Conservation (phyloP, 129 eudicot species). For the Chrysanthemum seticuspe region DNA sequence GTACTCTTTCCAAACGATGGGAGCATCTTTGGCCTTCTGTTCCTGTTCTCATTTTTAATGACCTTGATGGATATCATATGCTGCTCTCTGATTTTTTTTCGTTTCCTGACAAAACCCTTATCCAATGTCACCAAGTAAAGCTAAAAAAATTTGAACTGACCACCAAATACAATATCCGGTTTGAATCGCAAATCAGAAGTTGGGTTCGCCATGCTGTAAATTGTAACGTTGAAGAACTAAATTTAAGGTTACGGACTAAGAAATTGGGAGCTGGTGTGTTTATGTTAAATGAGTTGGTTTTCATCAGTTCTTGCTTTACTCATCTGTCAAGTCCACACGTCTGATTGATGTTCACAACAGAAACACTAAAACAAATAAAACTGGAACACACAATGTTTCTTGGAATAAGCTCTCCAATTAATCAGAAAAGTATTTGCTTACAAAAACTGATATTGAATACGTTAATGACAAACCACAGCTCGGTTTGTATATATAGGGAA, state of each 20-base stretch:
- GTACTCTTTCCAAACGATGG: background rate
- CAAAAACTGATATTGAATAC: too few relatives aligned
- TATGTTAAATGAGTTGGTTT: constrained; percentile 2
- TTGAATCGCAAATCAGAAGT: background rate
- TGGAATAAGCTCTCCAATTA: too few relatives aligned
- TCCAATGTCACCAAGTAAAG: background rate
- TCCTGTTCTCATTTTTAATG: background rate
- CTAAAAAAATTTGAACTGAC: background rate
- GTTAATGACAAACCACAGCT: too few relatives aligned
- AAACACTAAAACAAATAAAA: too few relatives aligned
- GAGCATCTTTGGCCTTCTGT: background rate
- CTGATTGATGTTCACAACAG: too few relatives aligned
- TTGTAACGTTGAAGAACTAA: constrained; percentile 15
- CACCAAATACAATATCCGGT: background rate
- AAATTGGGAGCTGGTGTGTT: background rate
- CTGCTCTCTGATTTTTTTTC: too few relatives aligned
- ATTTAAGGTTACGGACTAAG: background rate
- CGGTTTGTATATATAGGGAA: too few relatives aligned
- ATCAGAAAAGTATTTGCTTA: too few relatives aligned
- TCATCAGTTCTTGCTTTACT: constrained; percentile 21
- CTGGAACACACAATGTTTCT: too few relatives aligned
- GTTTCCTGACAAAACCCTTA: background rate
- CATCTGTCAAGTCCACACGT: too few relatives aligned
- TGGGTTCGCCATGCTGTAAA: background rate
- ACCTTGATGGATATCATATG: too few relatives aligned